phyloP scores from a whole-genome alignment of 1,284 basidiomycete species.

The Hymenochaete sp. region DNA sequence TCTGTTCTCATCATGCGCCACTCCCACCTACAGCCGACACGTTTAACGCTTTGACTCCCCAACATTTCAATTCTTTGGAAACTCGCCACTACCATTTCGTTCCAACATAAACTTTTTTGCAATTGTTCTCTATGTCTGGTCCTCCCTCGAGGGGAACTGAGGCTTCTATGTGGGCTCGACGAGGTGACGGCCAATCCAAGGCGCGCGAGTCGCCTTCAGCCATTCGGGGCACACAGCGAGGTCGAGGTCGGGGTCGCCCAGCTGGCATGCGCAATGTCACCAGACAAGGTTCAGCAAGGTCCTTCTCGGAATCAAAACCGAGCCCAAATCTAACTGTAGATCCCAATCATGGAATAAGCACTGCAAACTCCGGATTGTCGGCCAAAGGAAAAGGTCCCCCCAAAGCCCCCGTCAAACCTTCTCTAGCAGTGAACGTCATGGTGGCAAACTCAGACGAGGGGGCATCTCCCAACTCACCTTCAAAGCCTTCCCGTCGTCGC shows the following conservation, averaged over 20 bases:
- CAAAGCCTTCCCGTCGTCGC: slow-evolving; percentile 12
- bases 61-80: not conserved
- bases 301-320: slow-evolving; percentile 1
- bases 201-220: slow-evolving; percentile 40
- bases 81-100: not conserved
- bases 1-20: not conserved
- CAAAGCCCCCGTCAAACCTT: slow-evolving; percentile 27
- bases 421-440: slow-evolving; percentile 1
- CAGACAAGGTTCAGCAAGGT: slow-evolving; percentile 21
- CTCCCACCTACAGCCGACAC: not conserved
- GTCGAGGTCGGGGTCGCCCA: slow-evolving; percentile 30
- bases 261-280: slow-evolving; percentile 24
- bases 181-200: slow-evolving; percentile 24
- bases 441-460: not conserved
- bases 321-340: not conserved
- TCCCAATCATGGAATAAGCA: too few relatives aligned
- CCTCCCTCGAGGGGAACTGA: slow-evolving; percentile 4
- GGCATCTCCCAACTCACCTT: slow-evolving; percentile 7
- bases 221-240: slow-evolving; percentile 34
- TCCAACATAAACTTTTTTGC: not conserved
- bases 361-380: too few relatives aligned
- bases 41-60: not conserved
- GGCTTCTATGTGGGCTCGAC: slow-evolving; percentile 21
- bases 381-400: not conserved
- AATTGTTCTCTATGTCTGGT: slow-evolving; percentile 6